Evolutionary conservation across 2,329 filamentous ascomycete species (phyloP).

Genomic region (Diaporthe citriasiana): DNA sequence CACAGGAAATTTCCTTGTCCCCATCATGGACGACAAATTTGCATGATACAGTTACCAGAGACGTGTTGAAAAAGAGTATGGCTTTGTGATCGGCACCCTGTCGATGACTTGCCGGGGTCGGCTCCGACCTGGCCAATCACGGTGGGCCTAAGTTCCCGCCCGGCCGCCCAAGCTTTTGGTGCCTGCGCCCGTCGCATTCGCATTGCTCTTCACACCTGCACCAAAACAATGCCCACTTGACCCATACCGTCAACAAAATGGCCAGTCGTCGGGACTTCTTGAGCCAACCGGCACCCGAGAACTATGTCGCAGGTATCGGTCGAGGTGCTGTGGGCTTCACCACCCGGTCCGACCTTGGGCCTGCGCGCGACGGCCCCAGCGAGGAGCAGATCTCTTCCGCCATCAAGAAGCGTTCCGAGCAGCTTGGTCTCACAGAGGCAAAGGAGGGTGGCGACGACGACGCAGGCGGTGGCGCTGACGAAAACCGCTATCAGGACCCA

Average conservation of each 20-base stretch:
- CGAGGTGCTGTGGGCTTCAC: constrained; percentile 99
- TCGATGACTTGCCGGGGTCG: not conserved
- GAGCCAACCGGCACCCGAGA: constrained; percentile 86
- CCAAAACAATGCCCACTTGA: constrained; percentile 9
- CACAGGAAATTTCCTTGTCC: no score
- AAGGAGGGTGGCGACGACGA: constrained; percentile 77
- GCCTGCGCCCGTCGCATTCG: constrained; percentile 10
- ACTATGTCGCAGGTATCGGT: constrained; percentile 95
- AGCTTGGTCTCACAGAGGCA: constrained; percentile 73
- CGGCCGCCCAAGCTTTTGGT: constrained; percentile 11
- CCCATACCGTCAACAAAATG: constrained; percentile 53
- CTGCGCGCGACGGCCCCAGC: constrained; percentile 93
- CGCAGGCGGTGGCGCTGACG: constrained; percentile 57
- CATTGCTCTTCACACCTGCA: not conserved
- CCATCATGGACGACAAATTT: no score
- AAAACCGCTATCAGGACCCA: constrained; percentile 91
- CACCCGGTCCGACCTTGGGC: constrained; percentile 94
- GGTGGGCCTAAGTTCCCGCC: not conserved
- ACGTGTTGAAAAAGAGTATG: no score
- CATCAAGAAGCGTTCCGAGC: constrained; percentile 91
- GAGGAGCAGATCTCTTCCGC: constrained; percentile 99
- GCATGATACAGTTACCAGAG: no score
- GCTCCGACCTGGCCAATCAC: constrained; percentile 8
- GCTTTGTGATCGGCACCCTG: no score
- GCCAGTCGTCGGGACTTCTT: constrained; percentile 84